Evolutionary conservation across 2,329 filamentous ascomycete genomes (phyloP), one percentile per base, ranked within the genome.

Genomic region (Penicillium nordicum): DNA sequence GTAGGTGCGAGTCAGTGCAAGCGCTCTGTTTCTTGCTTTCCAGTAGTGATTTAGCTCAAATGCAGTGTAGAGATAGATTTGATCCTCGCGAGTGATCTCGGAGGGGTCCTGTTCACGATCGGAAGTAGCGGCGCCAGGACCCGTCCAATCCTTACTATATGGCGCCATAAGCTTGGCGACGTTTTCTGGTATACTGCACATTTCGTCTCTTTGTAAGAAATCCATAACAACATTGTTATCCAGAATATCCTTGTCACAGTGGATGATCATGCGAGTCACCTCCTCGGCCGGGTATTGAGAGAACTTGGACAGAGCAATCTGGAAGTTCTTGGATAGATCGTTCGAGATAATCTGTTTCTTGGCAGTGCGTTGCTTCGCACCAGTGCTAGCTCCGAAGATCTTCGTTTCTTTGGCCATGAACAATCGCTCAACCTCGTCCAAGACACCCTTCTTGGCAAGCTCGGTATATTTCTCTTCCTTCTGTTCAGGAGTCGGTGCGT

Each of bases 351-450:
- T 86, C 74, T 97, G 92, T 79, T 97, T 97, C 85, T 97, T 97
- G 72, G 97, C 93, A 69, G 90, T 88, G 77, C 92, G 92, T 76
- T 91, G 90, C 66, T 85, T 84, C 25, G 78, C 74, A 53, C 76
- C 72, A 61, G 84, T 83, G 66, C 84, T 83, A 61, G 91, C 90
- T 32, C 72, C 74, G 68, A 97, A 80, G 62, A 88, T 84, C 78
- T 95, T 97, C 76, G 92, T 93, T 74, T 99, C 94, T 77, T 97
- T 97, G 51, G 94, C 93, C 84, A 95, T 85, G 78, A 99, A 99
- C 40, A 97, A 81, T 74, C 96, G 95, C 77, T 99, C 94, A 53
- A 99, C 93, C 76, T 97, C 94, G 64, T 97, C 94, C 63, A 97
- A 81, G 60, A 99, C 95, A 79, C 94, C 94, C 80, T 93, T 96